phyloP scores from a whole-genome alignment of 495 filamentous ascomycete species.

The Trichocladium antarcticum region DNA sequence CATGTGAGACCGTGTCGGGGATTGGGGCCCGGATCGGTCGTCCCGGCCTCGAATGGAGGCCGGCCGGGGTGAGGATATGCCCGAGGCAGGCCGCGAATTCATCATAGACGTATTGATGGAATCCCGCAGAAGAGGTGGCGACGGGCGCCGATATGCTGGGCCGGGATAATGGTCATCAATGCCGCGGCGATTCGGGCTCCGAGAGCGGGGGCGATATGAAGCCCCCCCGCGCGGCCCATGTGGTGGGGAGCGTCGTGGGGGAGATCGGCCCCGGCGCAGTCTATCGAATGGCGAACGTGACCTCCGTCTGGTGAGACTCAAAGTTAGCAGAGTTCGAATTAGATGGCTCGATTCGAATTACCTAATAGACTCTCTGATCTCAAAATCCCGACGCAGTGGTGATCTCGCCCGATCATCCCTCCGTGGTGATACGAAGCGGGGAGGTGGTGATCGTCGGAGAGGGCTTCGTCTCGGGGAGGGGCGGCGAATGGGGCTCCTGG shows the following conservation, averaged over 20 bases:
- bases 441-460: conserved; percentile 18
- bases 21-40: conserved; percentile 33
- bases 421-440: conserved; percentile 35
- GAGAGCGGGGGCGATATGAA: conserved; percentile 35
- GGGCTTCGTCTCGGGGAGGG: conserved; percentile 30
- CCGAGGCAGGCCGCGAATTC: conserved; percentile 33
- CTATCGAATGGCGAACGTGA: conserved; percentile 40
- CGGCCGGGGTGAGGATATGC: conserved; percentile 36
- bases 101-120: conserved; percentile 35
- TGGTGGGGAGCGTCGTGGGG: conserved; percentile 32
- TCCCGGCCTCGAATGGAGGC: conserved; percentile 29
- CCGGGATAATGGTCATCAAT: conserved; percentile 33
- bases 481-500: conserved; percentile 30
- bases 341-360: background rate
- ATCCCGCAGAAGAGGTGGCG: conserved; percentile 32
- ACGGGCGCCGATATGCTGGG: conserved; percentile 29
- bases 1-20: conserved; percentile 25
- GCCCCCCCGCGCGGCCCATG: conserved; percentile 21
- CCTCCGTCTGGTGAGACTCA: conserved; percentile 26
- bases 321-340: conserved; percentile 1
- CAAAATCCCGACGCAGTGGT: conserved; percentile 21
- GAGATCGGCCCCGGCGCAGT: conserved; percentile 27
- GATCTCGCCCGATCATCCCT: conserved; percentile 13
- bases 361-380: conserved; percentile 16
- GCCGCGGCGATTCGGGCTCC: conserved; percentile 35